Evolutionary conservation across 2,329 filamentous ascomycete genomes (phyloP).

Genomic region (Curvularia spicifera): DNA sequence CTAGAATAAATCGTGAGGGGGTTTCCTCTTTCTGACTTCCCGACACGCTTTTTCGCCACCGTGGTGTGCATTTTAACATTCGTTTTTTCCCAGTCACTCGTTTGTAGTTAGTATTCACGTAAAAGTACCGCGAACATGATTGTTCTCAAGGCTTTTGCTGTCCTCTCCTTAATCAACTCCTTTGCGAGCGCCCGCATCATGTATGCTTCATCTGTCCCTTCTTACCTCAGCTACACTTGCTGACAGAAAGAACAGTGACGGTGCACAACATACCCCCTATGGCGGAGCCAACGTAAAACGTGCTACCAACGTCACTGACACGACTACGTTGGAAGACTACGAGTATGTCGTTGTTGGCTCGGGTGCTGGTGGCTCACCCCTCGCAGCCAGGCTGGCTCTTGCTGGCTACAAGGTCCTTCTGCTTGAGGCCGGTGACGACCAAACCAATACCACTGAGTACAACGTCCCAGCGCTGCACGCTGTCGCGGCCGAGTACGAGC

Average conservation of each 20-base stretch:
- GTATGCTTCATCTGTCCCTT: constrained; percentile 1
- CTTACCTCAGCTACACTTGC: background rate
- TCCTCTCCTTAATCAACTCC: constrained; percentile 16
- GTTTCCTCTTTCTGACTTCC: background rate
- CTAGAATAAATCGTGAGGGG: constrained; percentile 12
- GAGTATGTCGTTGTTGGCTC: constrained; percentile 68
- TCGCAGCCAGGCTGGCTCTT: constrained; percentile 63
- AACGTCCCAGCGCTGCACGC: constrained; percentile 61
- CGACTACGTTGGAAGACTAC: constrained; percentile 48
- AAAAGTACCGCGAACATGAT: constrained; percentile 10
- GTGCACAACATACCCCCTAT: constrained; percentile 28
- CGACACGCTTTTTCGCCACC: constrained; percentile 2
- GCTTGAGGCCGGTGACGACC: constrained; percentile 65
- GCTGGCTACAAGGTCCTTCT: constrained; percentile 64
- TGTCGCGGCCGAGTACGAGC: constrained; percentile 61
- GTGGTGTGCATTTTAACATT: constrained; percentile 7
- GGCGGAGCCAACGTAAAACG: constrained; percentile 29
- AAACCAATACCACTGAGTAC: constrained; percentile 56
- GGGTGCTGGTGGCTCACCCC: constrained; percentile 64
- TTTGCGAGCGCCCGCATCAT: constrained; percentile 14
- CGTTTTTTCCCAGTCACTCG: constrained; percentile 12
- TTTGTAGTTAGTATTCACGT: constrained; percentile 1
- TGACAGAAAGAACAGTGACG: constrained; percentile 23
- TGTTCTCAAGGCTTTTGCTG: constrained; percentile 17
- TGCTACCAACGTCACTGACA: constrained; percentile 19